These are phyloP conservation scores for Saccharomyces hybrid DNA, from an alignment of 1,139 yeast species.

Conservation along the genomic window DNA sequence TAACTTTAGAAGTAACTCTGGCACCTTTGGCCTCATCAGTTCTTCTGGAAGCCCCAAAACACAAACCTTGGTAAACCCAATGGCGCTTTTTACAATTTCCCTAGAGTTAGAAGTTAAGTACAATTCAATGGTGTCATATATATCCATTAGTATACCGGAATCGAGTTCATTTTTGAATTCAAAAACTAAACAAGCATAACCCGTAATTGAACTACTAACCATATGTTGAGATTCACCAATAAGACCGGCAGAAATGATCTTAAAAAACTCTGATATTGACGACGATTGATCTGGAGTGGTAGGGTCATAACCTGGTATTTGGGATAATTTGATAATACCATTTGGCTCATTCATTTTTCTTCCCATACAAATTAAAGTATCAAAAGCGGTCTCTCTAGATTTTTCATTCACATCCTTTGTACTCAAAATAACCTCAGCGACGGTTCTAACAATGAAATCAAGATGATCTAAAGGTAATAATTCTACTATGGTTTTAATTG, in stretches of 20 bases:
- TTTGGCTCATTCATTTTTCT: constrained; percentile 50
- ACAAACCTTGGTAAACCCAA: constrained; percentile 91
- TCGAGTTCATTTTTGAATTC: constrained; percentile 69
- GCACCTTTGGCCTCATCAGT: constrained; percentile 58
- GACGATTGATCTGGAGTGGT: constrained; percentile 52
- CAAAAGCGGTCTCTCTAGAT: constrained; percentile 77
- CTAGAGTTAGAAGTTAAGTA: constrained; percentile 85
- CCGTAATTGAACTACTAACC: constrained; percentile 93
- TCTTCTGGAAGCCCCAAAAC: constrained; percentile 80
- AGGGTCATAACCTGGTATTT: constrained; percentile 62
- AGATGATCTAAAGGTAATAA: constrained; percentile 56
- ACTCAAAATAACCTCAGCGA: constrained; percentile 82
- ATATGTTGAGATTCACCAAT: constrained; percentile 91
- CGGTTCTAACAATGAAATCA: constrained; percentile 69
- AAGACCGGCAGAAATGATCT: constrained; percentile 93
- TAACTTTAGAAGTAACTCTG: constrained; percentile 58
- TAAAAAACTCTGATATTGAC: constrained; percentile 71
- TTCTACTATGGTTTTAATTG: constrained; percentile 54
- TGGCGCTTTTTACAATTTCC: constrained; percentile 88
- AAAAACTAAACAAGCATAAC: constrained; percentile 75
- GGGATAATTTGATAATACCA: constrained; percentile 59
- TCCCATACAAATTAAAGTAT: constrained; percentile 74
- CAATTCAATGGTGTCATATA: constrained; percentile 81
- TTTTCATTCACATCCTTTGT: constrained; percentile 94
- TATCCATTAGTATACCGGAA: constrained; percentile 54